Base-by-base conservation (phyloP, 805 yeast genomes). In the Candida suzukii region DNA sequence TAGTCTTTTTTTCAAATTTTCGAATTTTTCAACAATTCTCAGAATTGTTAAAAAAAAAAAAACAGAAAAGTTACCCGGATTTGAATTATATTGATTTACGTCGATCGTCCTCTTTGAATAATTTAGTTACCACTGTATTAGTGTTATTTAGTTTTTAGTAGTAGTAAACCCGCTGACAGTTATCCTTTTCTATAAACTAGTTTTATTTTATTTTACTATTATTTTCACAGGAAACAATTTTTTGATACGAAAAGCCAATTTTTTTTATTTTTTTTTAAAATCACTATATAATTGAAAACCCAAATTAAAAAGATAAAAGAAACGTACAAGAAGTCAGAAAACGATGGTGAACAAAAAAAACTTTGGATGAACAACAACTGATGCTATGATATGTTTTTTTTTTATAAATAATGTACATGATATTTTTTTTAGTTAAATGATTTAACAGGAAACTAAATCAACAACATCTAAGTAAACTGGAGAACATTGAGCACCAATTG, bases 381-480 rank as follows among this genome's bases (percentile, higher is more conserved):
- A 14, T 10, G n/a, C n/a, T n/a, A n/a, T n/a, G n/a, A n/a, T n/a
- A n/a, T 24, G 26, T 24, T 24, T 8, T 24, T 24, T 27, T 24
- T 24, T 24, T 8, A 24, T 24, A 27, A n/a, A 16, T 31, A 31
- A 31, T 31, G 35, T 31, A 31, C 35, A 31, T 26, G 29, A 11
- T 11, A 8, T 24, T 26, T 26, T 16, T 29, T 29, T 7, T 29
- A 11, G 12, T 29, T 29, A 17, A 29, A 18, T 21, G 11, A 31
- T 24, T 52, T 67, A 72, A 60, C 78, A 73, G 12, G 50, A 30
- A 41, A 73, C 66, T 45, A 73, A 61, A 54, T 73, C 71, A 42
- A 73, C 67, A 48, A 73, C 55, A 34, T 53, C 54, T 40, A 74
- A 66, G 53, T 68, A 47, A 40, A 74, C 78, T 28, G 68, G 62